Base-by-base conservation (phyloP, 2,329 filamentous ascomycete species). In the Penicillium sp. region DNA sequence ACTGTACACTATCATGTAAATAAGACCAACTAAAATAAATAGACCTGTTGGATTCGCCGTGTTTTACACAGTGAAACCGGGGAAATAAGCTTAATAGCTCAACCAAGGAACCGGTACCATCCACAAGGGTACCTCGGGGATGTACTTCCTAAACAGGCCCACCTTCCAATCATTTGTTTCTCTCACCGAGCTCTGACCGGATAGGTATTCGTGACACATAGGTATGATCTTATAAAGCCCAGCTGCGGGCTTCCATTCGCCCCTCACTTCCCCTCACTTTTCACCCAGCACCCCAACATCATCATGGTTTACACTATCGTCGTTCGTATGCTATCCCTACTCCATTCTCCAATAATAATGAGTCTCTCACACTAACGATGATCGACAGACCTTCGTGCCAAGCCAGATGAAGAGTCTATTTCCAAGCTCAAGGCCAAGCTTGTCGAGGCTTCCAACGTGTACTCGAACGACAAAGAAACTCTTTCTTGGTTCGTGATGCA, bases 401-500 rank as follows among this genome's bases (percentile, higher is more conserved):
- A 88, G 64, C 76, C 82, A 49, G 79, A 86, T 61, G 70, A 77
- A 11, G 80, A 81, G 46, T 77, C 76, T 64, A 83, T 88, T 71
- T 72, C 76, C 53, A 87, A 85, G 69, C 73, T 89, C 50, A 80
- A 82, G 61, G 81, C 81, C 49, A 89, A 89, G 75, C 81, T 89
- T 49, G 79, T 85, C 64, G 86, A 89, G 67, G 86, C 86, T n/a
- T 83, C 83, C 51, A 78, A 81, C 54, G 78, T 89, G 55, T 89
- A 89, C 72, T 81, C 78, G 56, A 76, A 86, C 56, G 86, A 89
- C 72, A 81, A 80, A 64, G 86, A 89, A 74, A 88, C 80, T 0
- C 63, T 84, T 50, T 79, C 75, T 38, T 89, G 86, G 86, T 82
- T 87, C 69, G 86, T 89, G 55, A 89, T 89, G 86, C 86, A 89